Evolutionary conservation across 2,329 filamentous ascomycete species (phyloP), one percentile per base, ranked within the genome.

Genomic region (Hortaea werneckii): DNA sequence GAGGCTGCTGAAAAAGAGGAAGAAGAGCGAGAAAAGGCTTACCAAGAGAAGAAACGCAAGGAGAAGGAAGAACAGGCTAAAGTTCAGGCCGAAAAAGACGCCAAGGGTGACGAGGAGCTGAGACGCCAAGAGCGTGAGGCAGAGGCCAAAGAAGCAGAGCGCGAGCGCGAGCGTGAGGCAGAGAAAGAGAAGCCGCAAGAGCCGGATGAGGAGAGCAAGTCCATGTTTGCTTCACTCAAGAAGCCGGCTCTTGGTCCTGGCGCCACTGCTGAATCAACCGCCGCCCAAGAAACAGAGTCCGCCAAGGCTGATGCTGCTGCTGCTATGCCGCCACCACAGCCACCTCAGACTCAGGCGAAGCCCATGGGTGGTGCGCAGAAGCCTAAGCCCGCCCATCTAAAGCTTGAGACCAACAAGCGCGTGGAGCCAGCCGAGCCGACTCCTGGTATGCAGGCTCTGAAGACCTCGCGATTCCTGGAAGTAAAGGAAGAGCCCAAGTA

Each of bases 351-450:
- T 7, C 29, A 32, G 28, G 46, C 51, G n/a, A 64, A 65, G 54
- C 55, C 60, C 12, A 12, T 28, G 28, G 66, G 76, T 39, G 70
- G 72, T 46, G 71, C 70, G 29, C 74, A 80, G 57, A 88, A 87
- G 67, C 79, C 75, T 20, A 95, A 95, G 75, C 90, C 92, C 42
- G 81, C 84, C 49, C 83, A 87, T 39, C 81, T 98, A 54, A 95
- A 95, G 69, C 76, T 96, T 51, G 79, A 88, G 46, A 94, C 85
- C 52, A 87, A 81, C 57, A 94, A 89, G 70, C 74, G 84, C 34
- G 79, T 95, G 26, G 90, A 98, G 71, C 85, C 90, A 44, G 82
- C 87, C 44, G 89, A 95, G 67, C 90, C 90, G 11, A 96, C 87
- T 53, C 87, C 92, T 48, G 90, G 89, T 50, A 83, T 98, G 64